Evolutionary conservation across 805 yeast genomes (phyloP).

Genomic region (Saturnispora quitensis): DNA sequence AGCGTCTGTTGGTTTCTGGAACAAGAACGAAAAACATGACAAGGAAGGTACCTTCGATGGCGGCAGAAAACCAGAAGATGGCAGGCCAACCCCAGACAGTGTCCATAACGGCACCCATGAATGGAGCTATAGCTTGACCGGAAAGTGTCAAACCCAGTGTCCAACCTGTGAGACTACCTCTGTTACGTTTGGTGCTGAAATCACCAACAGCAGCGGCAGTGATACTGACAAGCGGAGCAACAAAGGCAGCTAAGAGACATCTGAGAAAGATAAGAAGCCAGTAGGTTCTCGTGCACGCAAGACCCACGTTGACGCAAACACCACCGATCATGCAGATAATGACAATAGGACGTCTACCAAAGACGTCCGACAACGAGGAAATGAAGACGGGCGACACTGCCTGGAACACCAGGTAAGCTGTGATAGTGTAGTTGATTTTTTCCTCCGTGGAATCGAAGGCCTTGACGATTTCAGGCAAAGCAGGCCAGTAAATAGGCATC

Average conservation of each 20-base stretch:
- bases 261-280: conserved; percentile 56
- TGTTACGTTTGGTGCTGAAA: conserved; percentile 49
- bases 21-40: conserved; percentile 30
- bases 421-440: conserved; percentile 60
- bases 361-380: conserved; percentile 57
- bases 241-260: conserved; percentile 67
- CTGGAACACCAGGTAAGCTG: conserved; percentile 67
- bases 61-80: conserved; percentile 66
- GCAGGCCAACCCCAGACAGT: conserved; percentile 63
- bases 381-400: conserved; percentile 67
- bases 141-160: conserved; percentile 55
- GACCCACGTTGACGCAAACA: conserved; percentile 53
- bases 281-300: conserved; percentile 50
- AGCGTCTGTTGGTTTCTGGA: conserved; percentile 70
- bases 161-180: conserved; percentile 66
- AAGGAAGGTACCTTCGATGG: conserved; percentile 45
- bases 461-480: conserved; percentile 46
- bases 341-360: conserved; percentile 67
- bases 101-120: conserved; percentile 49
- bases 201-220: conserved; percentile 70
- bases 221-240: conserved; percentile 67
- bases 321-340: conserved; percentile 46
- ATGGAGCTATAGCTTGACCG: conserved; percentile 74
- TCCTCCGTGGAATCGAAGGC: conserved; percentile 50
- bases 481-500: conserved; percentile 76